These are phyloP conservation scores for Botrytis pseudocinerea DNA, from an alignment of 2,329 filamentous ascomycete species.

Conservation along the genomic window DNA sequence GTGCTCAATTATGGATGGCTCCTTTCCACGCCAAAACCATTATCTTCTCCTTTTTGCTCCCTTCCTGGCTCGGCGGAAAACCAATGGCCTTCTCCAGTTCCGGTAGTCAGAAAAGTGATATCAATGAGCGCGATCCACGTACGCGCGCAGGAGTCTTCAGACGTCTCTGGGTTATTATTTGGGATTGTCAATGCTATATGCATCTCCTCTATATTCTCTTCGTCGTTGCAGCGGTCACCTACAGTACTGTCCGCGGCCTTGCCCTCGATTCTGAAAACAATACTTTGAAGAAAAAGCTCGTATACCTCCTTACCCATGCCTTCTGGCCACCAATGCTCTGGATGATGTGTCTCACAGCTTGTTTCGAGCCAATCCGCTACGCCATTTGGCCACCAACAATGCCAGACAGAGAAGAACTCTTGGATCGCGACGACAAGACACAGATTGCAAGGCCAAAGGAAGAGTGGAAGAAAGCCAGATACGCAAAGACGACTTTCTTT, in stretches of 20 bases:
- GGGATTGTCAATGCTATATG: slow-evolving; percentile 57
- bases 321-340: slow-evolving; percentile 63
- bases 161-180: slow-evolving; percentile 54
- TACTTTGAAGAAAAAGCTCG: slow-evolving; percentile 26
- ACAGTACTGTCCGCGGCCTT: slow-evolving; percentile 44
- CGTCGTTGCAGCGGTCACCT: slow-evolving; percentile 43
- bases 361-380: slow-evolving; percentile 57
- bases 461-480: slow-evolving; percentile 56
- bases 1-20: slow-evolving; percentile 63
- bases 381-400: slow-evolving; percentile 60
- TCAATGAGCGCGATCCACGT: slow-evolving; percentile 59
- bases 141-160: slow-evolving; percentile 53
- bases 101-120: slow-evolving; percentile 55
- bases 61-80: slow-evolving; percentile 60
- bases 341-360: slow-evolving; percentile 41
- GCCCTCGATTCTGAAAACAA: slow-evolving; percentile 51
- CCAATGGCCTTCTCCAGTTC: slow-evolving; percentile 61
- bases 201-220: slow-evolving; percentile 50
- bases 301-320: slow-evolving; percentile 58
- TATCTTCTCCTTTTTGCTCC: slow-evolving; percentile 58
- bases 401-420: slow-evolving; percentile 57
- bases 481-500: slow-evolving; percentile 54
- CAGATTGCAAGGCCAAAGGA: slow-evolving; percentile 52
- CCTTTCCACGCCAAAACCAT: slow-evolving; percentile 61
- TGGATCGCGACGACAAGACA: slow-evolving; percentile 56